A percentile compares a stretch with the other conserved stretches of the same genome.
Evolutionary conservation across 2,329 filamentous ascomycete species (phyloP).

Genomic region (Aspergillus sp.): DNA sequence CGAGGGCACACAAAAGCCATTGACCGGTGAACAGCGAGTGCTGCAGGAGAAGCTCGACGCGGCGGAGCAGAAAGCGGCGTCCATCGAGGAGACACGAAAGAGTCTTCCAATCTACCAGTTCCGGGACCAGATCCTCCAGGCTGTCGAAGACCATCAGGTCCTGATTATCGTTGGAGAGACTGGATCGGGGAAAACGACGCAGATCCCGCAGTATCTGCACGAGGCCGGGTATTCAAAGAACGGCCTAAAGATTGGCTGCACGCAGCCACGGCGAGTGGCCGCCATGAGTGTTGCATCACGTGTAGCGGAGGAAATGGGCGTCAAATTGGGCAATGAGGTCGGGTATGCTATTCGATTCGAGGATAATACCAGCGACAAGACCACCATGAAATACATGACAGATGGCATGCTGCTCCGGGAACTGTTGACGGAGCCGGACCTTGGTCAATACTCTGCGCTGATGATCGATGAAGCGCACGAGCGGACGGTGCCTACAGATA

Average conservation of each 20-base stretch:
- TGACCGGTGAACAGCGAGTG: slow-evolving; percentile 71
- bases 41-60: slow-evolving; percentile 75
- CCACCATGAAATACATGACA: slow-evolving; percentile 90
- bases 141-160: slow-evolving; percentile 76
- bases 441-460: slow-evolving; percentile 72
- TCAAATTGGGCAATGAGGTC: slow-evolving; percentile 83
- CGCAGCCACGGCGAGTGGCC: slow-evolving; percentile 87
- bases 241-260: slow-evolving; percentile 81
- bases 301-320: slow-evolving; percentile 88
- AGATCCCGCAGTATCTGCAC: slow-evolving; percentile 85
- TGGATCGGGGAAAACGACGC: slow-evolving; percentile 90
- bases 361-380: slow-evolving; percentile 84
- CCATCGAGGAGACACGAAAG: slow-evolving; percentile 86
- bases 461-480: slow-evolving; percentile 99
- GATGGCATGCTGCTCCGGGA: slow-evolving; percentile 91
- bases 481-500: slow-evolving; percentile 81
- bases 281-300: slow-evolving; percentile 96
- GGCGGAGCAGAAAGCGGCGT: slow-evolving; percentile 77
- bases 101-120: slow-evolving; percentile 85
- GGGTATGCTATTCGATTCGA: slow-evolving; percentile 95
- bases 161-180: slow-evolving; percentile 92
- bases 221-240: slow-evolving; percentile 83
- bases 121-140: slow-evolving; percentile 75
- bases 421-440: slow-evolving; percentile 78
- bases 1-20: slow-evolving; percentile 60